A percentile compares a stretch with the other conserved stretches of the same genome.
These are phyloP conservation scores for Lyophyllum decastes DNA, from an alignment of 768 basidiomycete species.

Conservation along the genomic window DNA sequence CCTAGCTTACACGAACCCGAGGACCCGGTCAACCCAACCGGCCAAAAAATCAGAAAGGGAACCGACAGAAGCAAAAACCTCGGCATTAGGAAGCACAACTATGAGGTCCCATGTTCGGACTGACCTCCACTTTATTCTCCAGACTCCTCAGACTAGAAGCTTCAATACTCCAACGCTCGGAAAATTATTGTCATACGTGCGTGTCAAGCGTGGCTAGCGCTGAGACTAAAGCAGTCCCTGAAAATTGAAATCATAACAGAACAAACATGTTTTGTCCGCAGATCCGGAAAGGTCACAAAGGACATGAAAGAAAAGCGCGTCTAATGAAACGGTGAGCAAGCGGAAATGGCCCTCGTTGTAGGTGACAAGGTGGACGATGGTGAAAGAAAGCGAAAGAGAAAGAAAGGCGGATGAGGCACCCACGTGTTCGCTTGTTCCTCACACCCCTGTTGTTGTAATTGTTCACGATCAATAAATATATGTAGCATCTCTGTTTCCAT, in stretches of 20 bases:
- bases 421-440: constrained; percentile 11
- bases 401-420: background rate
- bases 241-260: background rate
- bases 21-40: background rate
- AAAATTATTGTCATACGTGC: background rate
- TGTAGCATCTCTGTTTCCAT: constrained; percentile 10
- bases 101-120: background rate
- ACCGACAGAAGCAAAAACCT: background rate
- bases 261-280: background rate
- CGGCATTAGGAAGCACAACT: background rate
- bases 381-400: background rate
- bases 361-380: background rate
- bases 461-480: constrained; percentile 15
- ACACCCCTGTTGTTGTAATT: constrained; percentile 11
- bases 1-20: background rate
- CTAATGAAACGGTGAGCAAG: background rate
- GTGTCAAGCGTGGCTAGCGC: background rate
- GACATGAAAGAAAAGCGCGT: background rate
- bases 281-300: background rate
- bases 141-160: background rate
- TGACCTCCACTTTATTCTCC: background rate
- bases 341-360: background rate
- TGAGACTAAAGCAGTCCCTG: background rate
- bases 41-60: background rate
- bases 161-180: background rate